Evolutionary conservation across 108 stramenopile genomes (phyloP), one percentile per base, ranked within the genome.

Genomic region (Parietichytrium sp.): DNA sequence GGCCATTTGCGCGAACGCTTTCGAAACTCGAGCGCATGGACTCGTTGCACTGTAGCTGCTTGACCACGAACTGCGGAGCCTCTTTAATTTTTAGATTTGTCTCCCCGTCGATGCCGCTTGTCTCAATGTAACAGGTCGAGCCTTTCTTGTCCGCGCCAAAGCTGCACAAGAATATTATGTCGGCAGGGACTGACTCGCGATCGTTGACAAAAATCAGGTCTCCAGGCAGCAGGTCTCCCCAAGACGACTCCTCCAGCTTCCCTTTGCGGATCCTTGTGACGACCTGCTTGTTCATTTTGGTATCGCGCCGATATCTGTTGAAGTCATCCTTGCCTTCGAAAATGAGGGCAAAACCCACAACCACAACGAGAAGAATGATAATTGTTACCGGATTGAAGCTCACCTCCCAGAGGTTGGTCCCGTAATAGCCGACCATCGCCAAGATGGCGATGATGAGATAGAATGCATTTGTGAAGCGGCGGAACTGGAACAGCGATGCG

Each of bases 101-200:
- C 86, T 98, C 98, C 33, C 98, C 98, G 80, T 98, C 98, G 48
- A 98, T 95, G 79, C 94, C 94, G 52, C 89, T 89, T 13, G 98
- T 98, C 87, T 96, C 95, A 54, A 98, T 93, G 90, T 96, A 97
- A 52, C 82, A 82, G 55, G 91, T 88, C 79, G 86, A 87, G 15
- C 93, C 95, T 3, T 88, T 87, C 29, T 96, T 94, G 49, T 88
- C 88, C 51, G 91, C 92, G 7, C 93, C 93, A 6, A 42, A 45
- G 42, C 61, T 42, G 61, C 45, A 72, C 51, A 98, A 80, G 51
- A 98, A 84, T 29, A 98, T 88, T 77, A 96, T 79, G 86, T 98
- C 98, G 16, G 95, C 96, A 7, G 98, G 96, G 20, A 97, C 86
- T 90, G 92, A 91, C 72, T 96, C 93, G 30, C 96, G 89, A 84